These are phyloP conservation scores for Phalaenopsis equestris DNA, from an alignment of 106 monocot genomes.

Conservation along the genomic window DNA sequence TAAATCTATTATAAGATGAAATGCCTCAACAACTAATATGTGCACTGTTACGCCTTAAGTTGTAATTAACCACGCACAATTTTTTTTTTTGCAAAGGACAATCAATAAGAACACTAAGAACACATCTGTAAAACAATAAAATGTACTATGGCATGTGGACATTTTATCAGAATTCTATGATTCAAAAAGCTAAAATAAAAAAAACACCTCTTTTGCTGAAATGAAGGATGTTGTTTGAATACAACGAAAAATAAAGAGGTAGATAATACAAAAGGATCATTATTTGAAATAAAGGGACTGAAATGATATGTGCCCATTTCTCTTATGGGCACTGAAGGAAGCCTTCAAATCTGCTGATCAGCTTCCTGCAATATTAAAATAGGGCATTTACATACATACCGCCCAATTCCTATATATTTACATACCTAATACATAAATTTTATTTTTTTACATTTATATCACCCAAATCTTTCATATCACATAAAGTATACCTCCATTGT, in stretches of 20 bases:
- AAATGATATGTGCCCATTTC: not conserved
- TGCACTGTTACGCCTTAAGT: not conserved
- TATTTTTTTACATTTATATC: too few species aligned
- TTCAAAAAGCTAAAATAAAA: not conserved
- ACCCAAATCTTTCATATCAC: too few species aligned
- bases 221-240: not conserved
- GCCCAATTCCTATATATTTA: too few species aligned
- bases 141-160: not conserved
- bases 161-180: not conserved
- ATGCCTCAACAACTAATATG: not conserved
- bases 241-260: not conserved
- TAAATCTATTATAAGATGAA: not conserved
- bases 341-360: not conserved
- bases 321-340: not conserved
- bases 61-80: not conserved
- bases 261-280: not conserved
- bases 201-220: not conserved
- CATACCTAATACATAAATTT: too few species aligned
- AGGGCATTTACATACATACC: too few species aligned
- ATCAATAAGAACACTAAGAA: not conserved
- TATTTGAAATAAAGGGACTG: not conserved
- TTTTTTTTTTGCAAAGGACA: not conserved
- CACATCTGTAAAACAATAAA: not conserved
- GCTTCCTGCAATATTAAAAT: not conserved
- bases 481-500: too few species aligned